Base-by-base conservation (phyloP, 768 basidiomycete genomes). In the Omphalotus guepiniiformis region DNA sequence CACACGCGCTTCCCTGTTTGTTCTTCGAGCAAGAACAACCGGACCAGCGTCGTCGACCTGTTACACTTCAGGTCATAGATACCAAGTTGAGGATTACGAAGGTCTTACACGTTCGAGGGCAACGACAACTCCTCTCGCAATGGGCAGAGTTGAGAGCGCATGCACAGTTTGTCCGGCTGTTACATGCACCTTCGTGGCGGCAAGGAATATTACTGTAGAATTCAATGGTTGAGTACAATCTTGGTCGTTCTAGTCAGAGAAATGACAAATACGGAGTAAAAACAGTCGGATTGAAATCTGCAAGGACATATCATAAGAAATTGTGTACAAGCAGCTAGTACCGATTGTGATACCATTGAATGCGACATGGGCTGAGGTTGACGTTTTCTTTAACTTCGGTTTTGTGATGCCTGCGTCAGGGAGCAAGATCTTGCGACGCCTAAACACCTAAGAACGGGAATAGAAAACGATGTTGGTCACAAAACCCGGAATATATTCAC, bases 91-190 rank as follows among this genome's bases (percentile, higher is more conserved):
- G 21, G 16, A 23, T 7, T 38, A 16, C 8, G 13, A 23, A 37
- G 34, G 27, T 57, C 72, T 35, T 53, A 82, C 84, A 87, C 40
- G 69, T 67, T 6, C 48, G 49, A 19, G 22, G 38, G 55, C 86
- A 88, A 1, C 65, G 62, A 53, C 86, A 88, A 16, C 66, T 69
- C 9, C 72, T 68, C 43, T 74, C 71, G 55, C 86, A 88, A 50
- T 79, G 75, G 0, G 73, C 66, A n/a, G 66, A 60, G 42, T 74
- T 75, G 21, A 55, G 52, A 52, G 64, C 71, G 60, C 86, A 88
- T 2, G 62, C 55, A 48, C 84, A 87, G 0, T 64, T 40, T 0
- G 63, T 56, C 9, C 58, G 58, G 11, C 57, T 55, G 42, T 62
- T 63, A 54, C 85, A 88, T 4, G 75, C 73, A 0, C 85, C 85